Percentiles rank a stretch among this genome's conserved stretches.
Evolutionary conservation across 108 stramenopile species (phyloP).

Genomic region (Mediolabrus comicus): DNA sequence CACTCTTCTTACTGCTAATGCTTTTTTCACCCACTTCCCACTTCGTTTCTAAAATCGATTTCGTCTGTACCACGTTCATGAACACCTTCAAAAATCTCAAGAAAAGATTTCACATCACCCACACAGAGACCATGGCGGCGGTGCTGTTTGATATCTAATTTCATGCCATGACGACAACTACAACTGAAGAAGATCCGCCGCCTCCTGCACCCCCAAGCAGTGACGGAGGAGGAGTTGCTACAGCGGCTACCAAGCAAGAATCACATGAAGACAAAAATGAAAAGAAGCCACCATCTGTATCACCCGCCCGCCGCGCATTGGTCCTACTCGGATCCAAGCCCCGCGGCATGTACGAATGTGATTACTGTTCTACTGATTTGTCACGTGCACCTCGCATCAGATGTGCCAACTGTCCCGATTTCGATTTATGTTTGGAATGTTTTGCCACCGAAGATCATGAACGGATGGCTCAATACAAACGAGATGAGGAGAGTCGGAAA

Average conservation of each 20-base stretch:
- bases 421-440: slow-evolving; percentile 89
- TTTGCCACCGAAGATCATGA: slow-evolving; percentile 67
- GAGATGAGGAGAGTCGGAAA: slow-evolving; percentile 29
- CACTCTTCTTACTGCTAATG: too few relatives aligned
- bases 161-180: neutral
- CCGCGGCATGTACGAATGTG: slow-evolving; percentile 85
- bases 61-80: too few relatives aligned
- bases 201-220: neutral
- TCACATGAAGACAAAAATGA: too few relatives aligned
- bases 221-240: neutral
- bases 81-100: too few relatives aligned
- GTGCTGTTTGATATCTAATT: too few relatives aligned
- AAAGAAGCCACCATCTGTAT: too few relatives aligned
- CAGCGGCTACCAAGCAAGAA: neutral
- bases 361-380: slow-evolving; percentile 85
- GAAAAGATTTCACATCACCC: too few relatives aligned
- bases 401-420: slow-evolving; percentile 83
- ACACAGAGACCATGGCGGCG: too few relatives aligned
- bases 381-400: slow-evolving; percentile 80
- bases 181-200: neutral
- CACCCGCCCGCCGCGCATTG: slow-evolving; percentile 32
- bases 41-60: neutral
- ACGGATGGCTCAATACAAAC: slow-evolving; percentile 25
- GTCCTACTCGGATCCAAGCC: slow-evolving; percentile 74
- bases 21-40: too few relatives aligned